A percentile compares a stretch with the other conserved stretches of the same genome.
Evolutionary conservation across 495 filamentous ascomycete genomes (phyloP).

Genomic region (Neurospora sp.): DNA sequence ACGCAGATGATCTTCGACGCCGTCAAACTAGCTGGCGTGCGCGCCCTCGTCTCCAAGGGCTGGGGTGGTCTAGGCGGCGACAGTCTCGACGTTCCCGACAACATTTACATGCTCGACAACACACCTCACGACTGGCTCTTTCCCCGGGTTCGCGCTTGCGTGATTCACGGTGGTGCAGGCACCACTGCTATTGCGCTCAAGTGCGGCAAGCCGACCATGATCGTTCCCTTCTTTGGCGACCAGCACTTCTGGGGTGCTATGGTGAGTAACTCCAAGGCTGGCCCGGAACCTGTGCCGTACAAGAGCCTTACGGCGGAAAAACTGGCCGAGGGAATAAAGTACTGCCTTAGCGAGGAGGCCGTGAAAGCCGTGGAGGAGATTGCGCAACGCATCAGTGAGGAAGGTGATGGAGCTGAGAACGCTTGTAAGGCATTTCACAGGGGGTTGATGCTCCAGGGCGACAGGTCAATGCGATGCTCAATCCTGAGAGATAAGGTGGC

Average conservation of each 20-base stretch:
- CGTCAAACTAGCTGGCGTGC: conserved; percentile 45
- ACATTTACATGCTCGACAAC: conserved; percentile 54
- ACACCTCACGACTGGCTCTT: conserved; percentile 64
- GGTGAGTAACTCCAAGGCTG: conserved; percentile 55
- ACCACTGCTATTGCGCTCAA: conserved; percentile 57
- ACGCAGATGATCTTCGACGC: conserved; percentile 55
- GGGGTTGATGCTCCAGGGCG: conserved; percentile 44
- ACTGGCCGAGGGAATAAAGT: conserved; percentile 55
- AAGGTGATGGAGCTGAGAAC: conserved; percentile 65
- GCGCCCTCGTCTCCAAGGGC: conserved; percentile 55
- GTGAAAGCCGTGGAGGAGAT: conserved; percentile 46
- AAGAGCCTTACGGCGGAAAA: conserved; percentile 54
- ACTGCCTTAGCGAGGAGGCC: conserved; percentile 51
- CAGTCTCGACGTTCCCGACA: conserved; percentile 40
- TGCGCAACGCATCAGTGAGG: conserved; percentile 48
- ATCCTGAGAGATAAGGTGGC: conserved; percentile 55
- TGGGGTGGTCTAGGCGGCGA: conserved; percentile 56
- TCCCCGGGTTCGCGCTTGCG: conserved; percentile 45
- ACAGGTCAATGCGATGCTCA: conserved; percentile 56
- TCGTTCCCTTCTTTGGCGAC: conserved; percentile 62
- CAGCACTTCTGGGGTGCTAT: conserved; percentile 80
- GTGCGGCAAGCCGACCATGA: conserved; percentile 53
- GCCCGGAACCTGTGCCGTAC: conserved; percentile 62
- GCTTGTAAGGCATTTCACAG: conserved; percentile 63
- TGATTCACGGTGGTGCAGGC: conserved; percentile 58